These are phyloP conservation scores for Neoboletus magnificus DNA, from an alignment of 768 basidiomycete genomes.

Conservation along the genomic window DNA sequence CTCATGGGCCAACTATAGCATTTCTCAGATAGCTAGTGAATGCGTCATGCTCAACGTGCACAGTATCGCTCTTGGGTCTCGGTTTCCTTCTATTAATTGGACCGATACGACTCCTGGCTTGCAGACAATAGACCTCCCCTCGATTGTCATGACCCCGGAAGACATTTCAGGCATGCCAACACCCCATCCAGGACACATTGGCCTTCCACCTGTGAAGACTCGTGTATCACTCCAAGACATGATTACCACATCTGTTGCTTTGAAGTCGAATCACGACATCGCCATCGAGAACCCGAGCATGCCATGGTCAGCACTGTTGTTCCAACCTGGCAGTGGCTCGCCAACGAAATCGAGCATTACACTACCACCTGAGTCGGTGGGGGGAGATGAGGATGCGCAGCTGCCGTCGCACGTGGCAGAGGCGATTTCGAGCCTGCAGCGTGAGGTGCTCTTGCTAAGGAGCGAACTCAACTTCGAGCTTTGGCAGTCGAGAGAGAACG, in stretches of 20 bases:
- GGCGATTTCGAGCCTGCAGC: slow-evolving; percentile 68
- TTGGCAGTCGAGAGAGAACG: slow-evolving; percentile 79
- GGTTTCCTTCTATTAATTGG: slow-evolving; percentile 5
- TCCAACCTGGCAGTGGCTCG: slow-evolving; percentile 33
- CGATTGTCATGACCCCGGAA: slow-evolving; percentile 14
- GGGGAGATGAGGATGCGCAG: slow-evolving; percentile 12
- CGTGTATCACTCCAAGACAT: slow-evolving; percentile 72
- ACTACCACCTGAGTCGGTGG: slow-evolving; percentile 18
- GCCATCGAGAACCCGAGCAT: slow-evolving; percentile 52
- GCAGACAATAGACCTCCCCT: slow-evolving; percentile 1
- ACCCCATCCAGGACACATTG: slow-evolving; percentile 35
- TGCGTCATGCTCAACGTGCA: slow-evolving; percentile 65
- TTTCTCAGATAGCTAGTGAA: slow-evolving; percentile 62
- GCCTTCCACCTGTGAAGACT: slow-evolving; percentile 29
- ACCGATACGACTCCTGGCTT: slow-evolving; percentile 1
- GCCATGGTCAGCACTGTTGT: slow-evolving; percentile 50
- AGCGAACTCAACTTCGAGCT: slow-evolving; percentile 85
- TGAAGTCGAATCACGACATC: slow-evolving; percentile 68
- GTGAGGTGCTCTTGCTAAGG: slow-evolving; percentile 68
- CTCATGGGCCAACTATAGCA: slow-evolving; percentile 65
- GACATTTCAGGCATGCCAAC: slow-evolving; percentile 26
- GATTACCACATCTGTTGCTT: slow-evolving; percentile 65
- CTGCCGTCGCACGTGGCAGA: slow-evolving; percentile 53
- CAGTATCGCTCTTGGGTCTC: slow-evolving; percentile 51
- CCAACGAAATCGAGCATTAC: slow-evolving; percentile 19